These are phyloP conservation scores for Pseudotsuga menziesii DNA, from an alignment of 75 land plant species.

Conservation along the genomic window DNA sequence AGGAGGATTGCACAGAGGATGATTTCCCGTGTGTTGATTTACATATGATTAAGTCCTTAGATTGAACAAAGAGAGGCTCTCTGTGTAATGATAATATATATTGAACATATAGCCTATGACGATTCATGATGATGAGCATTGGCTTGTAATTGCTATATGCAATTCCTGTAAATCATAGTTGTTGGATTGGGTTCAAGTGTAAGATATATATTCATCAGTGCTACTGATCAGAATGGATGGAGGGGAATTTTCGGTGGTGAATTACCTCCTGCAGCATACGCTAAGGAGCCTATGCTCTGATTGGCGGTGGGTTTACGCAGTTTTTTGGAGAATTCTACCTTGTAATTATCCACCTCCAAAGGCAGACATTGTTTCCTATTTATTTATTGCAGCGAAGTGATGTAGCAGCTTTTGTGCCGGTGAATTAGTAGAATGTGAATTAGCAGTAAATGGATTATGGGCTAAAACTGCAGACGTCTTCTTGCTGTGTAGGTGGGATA, in stretches of 20 bases:
- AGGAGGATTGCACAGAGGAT: background rate
- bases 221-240: constrained; percentile 30
- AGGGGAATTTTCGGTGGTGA: constrained; percentile 42
- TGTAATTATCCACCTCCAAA: constrained; percentile 48
- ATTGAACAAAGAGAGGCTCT: too few species aligned
- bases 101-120: background rate
- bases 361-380: constrained; percentile 24
- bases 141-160: too few species aligned
- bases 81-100: too few species aligned
- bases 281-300: constrained; percentile 32
- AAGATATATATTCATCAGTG: background rate
- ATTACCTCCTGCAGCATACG: constrained; percentile 62
- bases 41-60: too few species aligned
- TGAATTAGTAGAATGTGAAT: background rate
- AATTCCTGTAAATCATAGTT: constrained; percentile 6
- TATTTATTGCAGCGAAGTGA: background rate
- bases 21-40: too few species aligned
- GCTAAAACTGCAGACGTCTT: too few species aligned
- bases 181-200: background rate
- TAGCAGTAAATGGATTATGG: background rate
- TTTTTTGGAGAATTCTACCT: constrained; percentile 46
- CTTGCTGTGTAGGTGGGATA: constrained; percentile 34
- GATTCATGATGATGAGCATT: too few species aligned
- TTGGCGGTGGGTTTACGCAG: constrained; percentile 41
- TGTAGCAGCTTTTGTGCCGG: background rate